These are phyloP conservation scores for Lactarius evosmus DNA, from an alignment of 768 basidiomycete species.

Conservation along the genomic window DNA sequence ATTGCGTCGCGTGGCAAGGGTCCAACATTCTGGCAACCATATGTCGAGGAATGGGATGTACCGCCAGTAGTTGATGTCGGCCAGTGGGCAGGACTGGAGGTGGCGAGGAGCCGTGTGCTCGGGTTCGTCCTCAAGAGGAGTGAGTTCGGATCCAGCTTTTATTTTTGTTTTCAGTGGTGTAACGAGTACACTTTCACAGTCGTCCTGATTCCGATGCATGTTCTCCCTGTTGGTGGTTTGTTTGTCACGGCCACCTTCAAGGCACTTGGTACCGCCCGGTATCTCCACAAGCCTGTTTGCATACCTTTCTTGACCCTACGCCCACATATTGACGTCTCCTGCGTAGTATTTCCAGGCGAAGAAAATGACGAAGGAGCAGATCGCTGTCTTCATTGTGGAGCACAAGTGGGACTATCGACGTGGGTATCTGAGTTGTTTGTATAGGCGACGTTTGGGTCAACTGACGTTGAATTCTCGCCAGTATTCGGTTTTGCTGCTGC, in stretches of 20 bases:
- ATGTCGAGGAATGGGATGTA: slow-evolving; percentile 75
- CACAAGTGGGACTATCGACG: slow-evolving; percentile 85
- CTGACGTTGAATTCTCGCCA: slow-evolving; percentile 31
- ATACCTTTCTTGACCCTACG: not conserved
- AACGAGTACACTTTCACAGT: slow-evolving; percentile 38
- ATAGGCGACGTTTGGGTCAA: not conserved
- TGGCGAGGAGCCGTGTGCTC: slow-evolving; percentile 40
- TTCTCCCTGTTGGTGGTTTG: slow-evolving; percentile 59
- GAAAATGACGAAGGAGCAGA: slow-evolving; percentile 68
- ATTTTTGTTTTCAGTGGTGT: not conserved
- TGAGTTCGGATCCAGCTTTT: slow-evolving; percentile 30
- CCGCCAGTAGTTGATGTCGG: slow-evolving; percentile 47
- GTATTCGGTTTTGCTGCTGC: slow-evolving; percentile 86
- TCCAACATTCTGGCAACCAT: slow-evolving; percentile 77
- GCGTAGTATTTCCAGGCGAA: slow-evolving; percentile 79
- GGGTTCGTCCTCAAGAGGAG: slow-evolving; percentile 47
- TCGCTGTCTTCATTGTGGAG: slow-evolving; percentile 80
- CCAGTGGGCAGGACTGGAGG: slow-evolving; percentile 34
- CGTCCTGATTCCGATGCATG: slow-evolving; percentile 60
- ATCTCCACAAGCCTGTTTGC: slow-evolving; percentile 65
- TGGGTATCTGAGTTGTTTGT: slow-evolving; percentile 34
- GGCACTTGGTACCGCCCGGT: slow-evolving; percentile 61
- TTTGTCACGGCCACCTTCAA: slow-evolving; percentile 60
- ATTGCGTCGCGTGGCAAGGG: slow-evolving; percentile 81
- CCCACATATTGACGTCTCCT: not conserved